Evolutionary conservation across 331 rosid species (phyloP), one percentile per base, ranked within the genome.

Genomic region (Rhamnella rubrinervis): DNA sequence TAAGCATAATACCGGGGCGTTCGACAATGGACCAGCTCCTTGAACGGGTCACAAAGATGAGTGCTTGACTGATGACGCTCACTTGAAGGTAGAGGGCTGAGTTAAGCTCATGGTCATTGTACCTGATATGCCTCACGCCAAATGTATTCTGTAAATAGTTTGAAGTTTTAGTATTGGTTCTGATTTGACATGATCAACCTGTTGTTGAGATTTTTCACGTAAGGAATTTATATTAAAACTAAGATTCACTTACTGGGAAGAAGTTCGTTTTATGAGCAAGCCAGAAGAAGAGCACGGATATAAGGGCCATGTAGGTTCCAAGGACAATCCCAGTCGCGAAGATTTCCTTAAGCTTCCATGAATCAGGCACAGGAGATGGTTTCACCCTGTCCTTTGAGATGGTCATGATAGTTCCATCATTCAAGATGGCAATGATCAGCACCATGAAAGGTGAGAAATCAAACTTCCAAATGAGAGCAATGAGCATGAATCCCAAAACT

Each of bases 381-480:
- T 83, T 92, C 49, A 92, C 98, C 40, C 91, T 87, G n/a, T 92
- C 98, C 89, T 89, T 87, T 16, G 98, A 92, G 69, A 92, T 92
- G 74, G 98, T 92, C 98, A 92, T 92, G 81, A 92, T 89, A 75
- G 98, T 92, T 28, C 97, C 97, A 2, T 92, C 97, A 26, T 89
- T 92, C 83, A 92, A 80, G 75, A 92, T 69, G 71, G 97, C 97
- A 47, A 92, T 89, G 77, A 92, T 79, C 59, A 92, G 65, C 58
- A 92, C 96, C 96, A 92, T 89, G 90, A 92, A 92, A n/a, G 97
- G 98, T 3, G 97, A 78, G 78, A 89, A 92, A 73, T 92, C 96
- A 21, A 89, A 92, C 78, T 92, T 68, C 97, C 97, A 92, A 1
- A 92, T 87, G 17, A 92, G 85, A 75, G 96, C 83, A 59, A 92